Conservation (phyloP, 1,139 yeast species). For the Magnusiomyces ingens region DNA sequence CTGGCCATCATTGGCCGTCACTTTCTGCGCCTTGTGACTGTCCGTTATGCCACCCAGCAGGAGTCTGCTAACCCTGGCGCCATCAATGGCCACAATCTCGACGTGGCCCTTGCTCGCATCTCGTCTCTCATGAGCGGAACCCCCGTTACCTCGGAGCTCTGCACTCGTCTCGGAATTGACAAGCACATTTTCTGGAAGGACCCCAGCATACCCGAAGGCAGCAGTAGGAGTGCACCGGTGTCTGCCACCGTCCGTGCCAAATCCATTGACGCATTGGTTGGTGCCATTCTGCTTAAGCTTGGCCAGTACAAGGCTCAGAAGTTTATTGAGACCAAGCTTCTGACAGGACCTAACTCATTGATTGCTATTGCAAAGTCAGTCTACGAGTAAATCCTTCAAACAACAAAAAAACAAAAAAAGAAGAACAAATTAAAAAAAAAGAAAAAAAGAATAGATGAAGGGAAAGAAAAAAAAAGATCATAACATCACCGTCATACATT, state of each 20-base stretch:
- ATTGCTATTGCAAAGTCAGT: slow-evolving; percentile 19
- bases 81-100: slow-evolving; percentile 55
- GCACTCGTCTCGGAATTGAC: slow-evolving; percentile 27
- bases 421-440: no score
- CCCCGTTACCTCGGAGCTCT: slow-evolving; percentile 40
- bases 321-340: slow-evolving; percentile 30
- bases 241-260: slow-evolving; percentile 58
- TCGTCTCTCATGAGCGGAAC: slow-evolving; percentile 30
- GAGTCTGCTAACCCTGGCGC: slow-evolving; percentile 35
- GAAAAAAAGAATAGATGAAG: neutral
- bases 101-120: slow-evolving; percentile 29
- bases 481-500: no score
- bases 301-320: slow-evolving; percentile 42
- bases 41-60: slow-evolving; percentile 42
- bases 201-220: slow-evolving; percentile 14
- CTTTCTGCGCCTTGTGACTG: slow-evolving; percentile 53
- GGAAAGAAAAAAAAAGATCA: no score
- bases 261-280: slow-evolving; percentile 67
- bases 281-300: slow-evolving; percentile 66
- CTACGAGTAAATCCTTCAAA: neutral
- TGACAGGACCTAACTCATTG: slow-evolving; percentile 25
- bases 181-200: slow-evolving; percentile 65
- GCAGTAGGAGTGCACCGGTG: slow-evolving; percentile 13
- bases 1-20: slow-evolving; percentile 73
- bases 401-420: neutral